phyloP scores from a whole-genome alignment of 805 yeast genomes.

The Millerozyma miso region DNA sequence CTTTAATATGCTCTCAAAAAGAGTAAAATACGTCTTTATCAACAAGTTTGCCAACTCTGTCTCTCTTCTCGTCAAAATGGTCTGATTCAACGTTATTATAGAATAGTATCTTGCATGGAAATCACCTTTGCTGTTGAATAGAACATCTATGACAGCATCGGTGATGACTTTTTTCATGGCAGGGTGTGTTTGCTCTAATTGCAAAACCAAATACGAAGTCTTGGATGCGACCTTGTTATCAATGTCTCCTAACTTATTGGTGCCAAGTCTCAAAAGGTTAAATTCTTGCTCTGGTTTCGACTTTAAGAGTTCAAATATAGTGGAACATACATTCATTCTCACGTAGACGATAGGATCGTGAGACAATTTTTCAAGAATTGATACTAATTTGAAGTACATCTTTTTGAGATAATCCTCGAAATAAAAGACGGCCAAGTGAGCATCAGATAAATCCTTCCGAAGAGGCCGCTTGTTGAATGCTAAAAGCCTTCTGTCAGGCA shows the following conservation, averaged over 20 bases:
- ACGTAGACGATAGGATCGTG: constrained; percentile 91
- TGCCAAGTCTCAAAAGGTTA: constrained; percentile 81
- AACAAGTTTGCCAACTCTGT: constrained; percentile 77
- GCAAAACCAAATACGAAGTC: constrained; percentile 74
- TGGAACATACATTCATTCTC: constrained; percentile 68
- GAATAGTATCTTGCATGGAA: constrained; percentile 88
- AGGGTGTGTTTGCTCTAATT: constrained; percentile 87
- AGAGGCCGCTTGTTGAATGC: constrained; percentile 75
- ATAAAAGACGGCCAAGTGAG: constrained; percentile 66
- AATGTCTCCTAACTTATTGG: constrained; percentile 89
- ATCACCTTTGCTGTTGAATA: constrained; percentile 68
- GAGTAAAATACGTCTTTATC: constrained; percentile 77
- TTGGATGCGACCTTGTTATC: constrained; percentile 89
- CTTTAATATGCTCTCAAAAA: constrained; percentile 78
- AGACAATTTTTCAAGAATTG: constrained; percentile 71
- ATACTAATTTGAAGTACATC: constrained; percentile 69
- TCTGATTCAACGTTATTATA: constrained; percentile 84
- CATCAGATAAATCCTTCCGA: constrained; percentile 32
- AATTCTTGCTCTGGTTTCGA: constrained; percentile 96
- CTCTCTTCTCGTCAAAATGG: constrained; percentile 77
- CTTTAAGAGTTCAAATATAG: constrained; percentile 74
- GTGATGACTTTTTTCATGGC: constrained; percentile 85
- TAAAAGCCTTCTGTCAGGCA: constrained; percentile 80
- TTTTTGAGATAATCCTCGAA: constrained; percentile 88
- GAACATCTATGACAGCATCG: constrained; percentile 74